Evolutionary conservation across 306 rosid species (phyloP), one percentile per base, ranked within the genome.

Genomic region (Malus asiatica): DNA sequence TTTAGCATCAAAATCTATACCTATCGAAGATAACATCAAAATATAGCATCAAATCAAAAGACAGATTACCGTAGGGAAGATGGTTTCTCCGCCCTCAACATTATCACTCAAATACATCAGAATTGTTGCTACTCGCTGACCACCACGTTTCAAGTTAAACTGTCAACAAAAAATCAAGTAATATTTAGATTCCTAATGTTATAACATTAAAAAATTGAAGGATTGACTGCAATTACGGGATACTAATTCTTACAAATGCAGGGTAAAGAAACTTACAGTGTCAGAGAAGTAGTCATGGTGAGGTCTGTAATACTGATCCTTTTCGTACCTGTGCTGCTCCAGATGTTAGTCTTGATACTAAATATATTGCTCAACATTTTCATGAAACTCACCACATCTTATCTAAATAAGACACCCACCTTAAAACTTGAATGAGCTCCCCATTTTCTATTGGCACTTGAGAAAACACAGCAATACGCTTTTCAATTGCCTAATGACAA

Each of bases 201-300:
- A 68, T 25, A 29, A 58, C 16, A 62, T 58, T 57, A 71, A 70
- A 75, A 52, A 65, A 66, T 71, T 57, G 67, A 25, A 60, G 78
- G 84, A 81, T 20, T 20, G 65, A 71, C 46, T 70, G 62, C 68
- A 61, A 75, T 20, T 46, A 76, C 27, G 67, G 66, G 25, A 65
- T 68, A 66, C 25, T 12, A 52, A 25, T 14, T 65, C 32, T 4
- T 61, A 23, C 4, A 23, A 15, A 48, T 66, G 61, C 25, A 61
- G 23, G 70, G 64, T 25, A 7, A 62, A 80, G 53, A 55, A 71
- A 85, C 97, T 95, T 79, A 95, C 99, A 35, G 97, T 86, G 72
- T 95, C 99, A 79, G 99, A 87, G 77, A 95, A 95, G 83, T 90
- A 95, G 91, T 95, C 99, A 73, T 95, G 99, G 83, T 95, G 99